Base-by-base conservation (phyloP, 1,284 basidiomycete species). In the Cutaneotrichosporon sp. region DNA sequence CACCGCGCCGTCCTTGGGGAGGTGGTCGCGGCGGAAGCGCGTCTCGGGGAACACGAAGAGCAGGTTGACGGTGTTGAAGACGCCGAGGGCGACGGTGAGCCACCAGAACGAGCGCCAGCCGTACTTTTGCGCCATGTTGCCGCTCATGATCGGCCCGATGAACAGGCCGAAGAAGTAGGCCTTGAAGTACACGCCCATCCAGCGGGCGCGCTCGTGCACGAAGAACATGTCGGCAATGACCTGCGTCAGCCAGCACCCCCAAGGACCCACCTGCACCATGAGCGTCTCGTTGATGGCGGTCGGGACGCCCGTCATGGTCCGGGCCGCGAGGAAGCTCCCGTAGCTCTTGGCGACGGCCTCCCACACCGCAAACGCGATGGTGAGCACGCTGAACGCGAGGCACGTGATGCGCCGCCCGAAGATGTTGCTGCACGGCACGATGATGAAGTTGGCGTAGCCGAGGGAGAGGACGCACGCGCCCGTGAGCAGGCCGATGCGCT, bases 161-260 rank as follows among this genome's bases (percentile, higher is more conserved):
- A 65, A 65, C 9, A 65, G 59, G 22, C 63, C 63, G 29, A 61
- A 34, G 43, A 65, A 65, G 49, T 49, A 65, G 14, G 46, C 33
- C 7, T 57, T 54, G 27, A 62, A 64, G 62, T 66, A 66, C 1
- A 64, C n/a, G 5, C 62, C 62, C 53, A 58, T 66, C 42, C 47
- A 54, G 16, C 45, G 42, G 3, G 59, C 65, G 22, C 65, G 54
- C 59, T 66, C 55, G 53, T 66, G 65, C 14, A 66, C 31, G 56
- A 66, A 66, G 53, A 61, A 64, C 34, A 62, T 13, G 53, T 66
- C 65, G 1, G 62, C 62, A 24, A 66, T 59, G 33, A 63, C 52
- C 38, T 14, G 34, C 14, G 34, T 36, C n/a, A n/a, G n/a, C n/a
- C n/a, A n/a, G n/a, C n/a, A n/a, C n/a, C n/a, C n/a, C n/a, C n/a